These are phyloP conservation scores for Porogramme epimiltina DNA, from an alignment of 1,284 basidiomycete species.

Conservation along the genomic window DNA sequence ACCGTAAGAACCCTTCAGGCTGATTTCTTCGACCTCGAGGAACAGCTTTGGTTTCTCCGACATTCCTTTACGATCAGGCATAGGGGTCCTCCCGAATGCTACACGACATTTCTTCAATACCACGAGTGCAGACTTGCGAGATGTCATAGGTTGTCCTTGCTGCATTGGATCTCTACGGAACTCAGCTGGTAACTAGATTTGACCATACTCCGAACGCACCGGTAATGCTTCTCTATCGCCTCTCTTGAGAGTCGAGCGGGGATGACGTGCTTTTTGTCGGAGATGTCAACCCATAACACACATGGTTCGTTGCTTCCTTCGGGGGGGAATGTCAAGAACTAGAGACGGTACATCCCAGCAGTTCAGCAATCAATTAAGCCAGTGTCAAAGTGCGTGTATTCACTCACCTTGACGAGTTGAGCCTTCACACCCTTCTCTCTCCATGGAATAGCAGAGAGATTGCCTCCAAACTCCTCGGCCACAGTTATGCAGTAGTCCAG, in stretches of 20 bases:
- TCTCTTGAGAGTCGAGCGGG: slow-evolving; percentile 42
- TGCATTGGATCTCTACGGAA: slow-evolving; percentile 13
- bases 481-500: slow-evolving; percentile 46
- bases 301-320: slow-evolving; percentile 33
- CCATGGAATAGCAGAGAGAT: slow-evolving; percentile 37
- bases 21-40: slow-evolving; percentile 46
- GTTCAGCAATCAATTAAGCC: not conserved
- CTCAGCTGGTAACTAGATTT: not conserved
- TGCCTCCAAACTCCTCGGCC: slow-evolving; percentile 51
- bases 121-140: slow-evolving; percentile 36
- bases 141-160: slow-evolving; percentile 29
- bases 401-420: slow-evolving; percentile 53
- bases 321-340: slow-evolving; percentile 37
- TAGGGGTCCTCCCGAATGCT: slow-evolving; percentile 49
- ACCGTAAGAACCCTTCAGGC: slow-evolving; percentile 40
- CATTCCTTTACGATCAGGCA: slow-evolving; percentile 35
- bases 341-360: not conserved
- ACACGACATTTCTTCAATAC: slow-evolving; percentile 47
- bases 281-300: slow-evolving; percentile 45
- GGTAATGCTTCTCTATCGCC: slow-evolving; percentile 34
- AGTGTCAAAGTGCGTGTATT: not conserved
- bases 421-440: slow-evolving; percentile 44
- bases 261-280: slow-evolving; percentile 41
- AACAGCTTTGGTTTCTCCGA: slow-evolving; percentile 40
- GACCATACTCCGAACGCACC: slow-evolving; percentile 25